phyloP scores from a whole-genome alignment of 1,284 basidiomycete genomes.

The Bondarzewia mesenterica region DNA sequence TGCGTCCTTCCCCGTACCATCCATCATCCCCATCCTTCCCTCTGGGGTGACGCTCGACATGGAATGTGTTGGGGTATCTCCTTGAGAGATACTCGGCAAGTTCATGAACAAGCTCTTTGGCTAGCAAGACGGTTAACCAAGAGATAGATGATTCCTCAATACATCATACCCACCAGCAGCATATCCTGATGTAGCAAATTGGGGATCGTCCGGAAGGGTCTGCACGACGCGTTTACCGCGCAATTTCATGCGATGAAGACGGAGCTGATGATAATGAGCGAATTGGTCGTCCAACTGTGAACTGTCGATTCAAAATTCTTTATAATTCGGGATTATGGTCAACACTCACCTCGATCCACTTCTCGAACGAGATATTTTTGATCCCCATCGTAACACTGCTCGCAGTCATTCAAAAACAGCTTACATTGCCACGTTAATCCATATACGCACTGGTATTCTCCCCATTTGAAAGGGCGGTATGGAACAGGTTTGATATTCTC shows the following conservation, averaged over 20 bases:
- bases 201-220: constrained; percentile 41
- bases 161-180: constrained; percentile 13
- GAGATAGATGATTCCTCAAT: background rate
- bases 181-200: constrained; percentile 25
- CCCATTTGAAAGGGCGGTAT: constrained; percentile 13
- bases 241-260: constrained; percentile 41
- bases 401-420: background rate
- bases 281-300: constrained; percentile 49
- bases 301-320: too few relatives aligned
- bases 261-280: constrained; percentile 44
- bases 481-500: constrained; percentile 13
- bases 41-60: constrained; percentile 32
- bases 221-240: constrained; percentile 40
- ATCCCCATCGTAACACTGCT: constrained; percentile 14
- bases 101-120: constrained; percentile 58
- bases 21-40: constrained; percentile 21
- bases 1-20: constrained; percentile 44
- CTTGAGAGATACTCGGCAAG: constrained; percentile 56
- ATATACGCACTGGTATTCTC: constrained; percentile 9
- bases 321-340: too few relatives aligned
- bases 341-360: constrained; percentile 13
- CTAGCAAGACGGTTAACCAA: constrained; percentile 15
- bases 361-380: constrained; percentile 11
- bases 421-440: too few relatives aligned
- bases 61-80: constrained; percentile 54